Evolutionary conservation across 148 eudicot genomes (phyloP), one percentile per base, ranked within the genome.

Genomic region (Amaranthus hypochondriacus): DNA sequence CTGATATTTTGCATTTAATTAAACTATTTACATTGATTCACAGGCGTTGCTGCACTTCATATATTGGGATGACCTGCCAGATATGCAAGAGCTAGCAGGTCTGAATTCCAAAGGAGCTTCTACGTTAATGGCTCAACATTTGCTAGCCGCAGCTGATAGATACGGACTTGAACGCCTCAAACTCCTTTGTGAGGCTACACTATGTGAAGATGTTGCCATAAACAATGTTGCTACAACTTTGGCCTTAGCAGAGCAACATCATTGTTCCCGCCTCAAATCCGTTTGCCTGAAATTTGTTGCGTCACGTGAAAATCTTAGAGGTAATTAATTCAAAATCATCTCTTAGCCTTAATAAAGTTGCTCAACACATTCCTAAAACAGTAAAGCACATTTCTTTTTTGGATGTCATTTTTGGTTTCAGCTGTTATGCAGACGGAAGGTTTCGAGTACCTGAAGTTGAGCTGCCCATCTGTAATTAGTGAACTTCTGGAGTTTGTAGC

Each of bases 341-440:
- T 14, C 51, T 28, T 9, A 60, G 13, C 47, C 10, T n/a, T n/a
- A 28, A 28, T 2, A 28, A 28, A 28, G 39, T 28, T 28, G 39
- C 39, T 28, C 39, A 28, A 28, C 39, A 28, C 39, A 28, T 28
- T 28, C 2, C 39, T 28, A 28, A 28, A 28, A 18, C 18, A 18
- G 18, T 18, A 18, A 18, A 18, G 18, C 39, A 28, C 39, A 28
- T 28, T 28, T 2, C 39, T 28, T 28, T 28, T 28, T 28, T 28
- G 39, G 39, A 1, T 28, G 39, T 28, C 39, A 2, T 28, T 28
- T 28, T 28, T 13, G 63, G 73, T 72, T 85, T 71, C 92, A 95
- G 97, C 92, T 80, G 98, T 94, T 46, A 94, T 94, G 98, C 98
- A 91, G 76, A 89, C 96, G 4, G 98, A 94, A 57, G 98, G 98